Evolutionary conservation across 2,329 filamentous ascomycete genomes (phyloP).

Genomic region (Monosporascus sp.): DNA sequence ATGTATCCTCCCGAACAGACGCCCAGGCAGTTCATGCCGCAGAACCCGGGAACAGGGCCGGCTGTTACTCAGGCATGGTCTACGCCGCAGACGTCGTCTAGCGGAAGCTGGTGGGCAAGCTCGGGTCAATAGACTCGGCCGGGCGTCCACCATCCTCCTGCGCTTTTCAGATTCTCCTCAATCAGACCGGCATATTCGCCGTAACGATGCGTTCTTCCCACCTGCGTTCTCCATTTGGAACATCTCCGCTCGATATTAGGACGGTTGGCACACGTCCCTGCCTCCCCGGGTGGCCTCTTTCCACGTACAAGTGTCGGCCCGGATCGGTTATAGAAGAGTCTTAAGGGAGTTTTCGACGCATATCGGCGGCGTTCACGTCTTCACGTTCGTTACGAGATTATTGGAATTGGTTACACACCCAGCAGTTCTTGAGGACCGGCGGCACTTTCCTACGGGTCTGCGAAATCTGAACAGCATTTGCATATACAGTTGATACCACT

Average conservation of each 20-base stretch:
- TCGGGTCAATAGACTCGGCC: conserved; percentile 35
- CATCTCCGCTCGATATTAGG: not conserved
- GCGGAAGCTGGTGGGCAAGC: conserved; percentile 50
- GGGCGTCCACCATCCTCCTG: not conserved
- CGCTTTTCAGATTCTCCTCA: not conserved
- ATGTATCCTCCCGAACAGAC: conserved; percentile 60
- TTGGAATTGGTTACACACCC: conserved; percentile 5
- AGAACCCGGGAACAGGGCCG: conserved; percentile 46
- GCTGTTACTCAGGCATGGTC: conserved; percentile 49
- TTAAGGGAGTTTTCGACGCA: conserved; percentile 5
- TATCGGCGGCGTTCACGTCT: conserved; percentile 1
- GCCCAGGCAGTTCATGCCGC: conserved; percentile 62
- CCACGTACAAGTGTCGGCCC: conserved; percentile 7
- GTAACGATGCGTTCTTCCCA: not conserved
- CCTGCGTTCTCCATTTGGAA: not conserved
- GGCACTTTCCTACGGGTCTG: conserved; percentile 5
- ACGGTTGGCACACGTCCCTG: not conserved
- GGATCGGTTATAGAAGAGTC: conserved; percentile 15
- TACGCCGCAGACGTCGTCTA: conserved; percentile 57
- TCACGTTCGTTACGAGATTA: conserved; percentile 12
- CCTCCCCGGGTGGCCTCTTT: conserved; percentile 1
- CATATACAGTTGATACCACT: conserved; percentile 19
- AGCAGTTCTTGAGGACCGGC: not conserved
- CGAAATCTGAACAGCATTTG: conserved; percentile 13
- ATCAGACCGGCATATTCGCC: not conserved